These are phyloP conservation scores for Kickxella alabastrina DNA, from an alignment of 192 early-diverging fungal species.

Conservation along the genomic window DNA sequence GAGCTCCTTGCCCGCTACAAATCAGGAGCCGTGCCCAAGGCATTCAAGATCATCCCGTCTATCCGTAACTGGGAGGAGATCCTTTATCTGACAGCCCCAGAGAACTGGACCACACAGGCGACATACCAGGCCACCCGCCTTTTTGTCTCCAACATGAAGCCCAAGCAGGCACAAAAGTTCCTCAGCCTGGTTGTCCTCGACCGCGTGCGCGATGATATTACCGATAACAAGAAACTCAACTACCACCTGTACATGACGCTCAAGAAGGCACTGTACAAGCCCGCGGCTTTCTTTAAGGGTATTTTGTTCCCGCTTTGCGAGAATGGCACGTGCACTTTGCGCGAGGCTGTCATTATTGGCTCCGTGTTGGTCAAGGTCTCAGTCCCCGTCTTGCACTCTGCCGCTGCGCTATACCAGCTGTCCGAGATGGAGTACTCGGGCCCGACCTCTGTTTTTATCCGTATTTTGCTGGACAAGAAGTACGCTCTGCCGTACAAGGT, in stretches of 20 bases:
- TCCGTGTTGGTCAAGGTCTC: slow-evolving; percentile 88
- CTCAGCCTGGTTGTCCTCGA: slow-evolving; percentile 86
- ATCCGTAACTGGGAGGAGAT: slow-evolving; percentile 97
- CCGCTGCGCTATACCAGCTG: slow-evolving; percentile 85
- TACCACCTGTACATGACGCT: slow-evolving; percentile 95
- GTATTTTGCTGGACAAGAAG: slow-evolving; percentile 95
- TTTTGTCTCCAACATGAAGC: slow-evolving; percentile 97
- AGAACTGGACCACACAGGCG: slow-evolving; percentile 95
- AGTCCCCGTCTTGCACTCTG: slow-evolving; percentile 93
- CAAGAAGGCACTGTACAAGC: slow-evolving; percentile 96
- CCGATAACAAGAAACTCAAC: slow-evolving; percentile 96
- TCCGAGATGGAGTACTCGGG: slow-evolving; percentile 99
- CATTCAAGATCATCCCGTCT: slow-evolving; percentile 97
- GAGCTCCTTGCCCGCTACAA: slow-evolving; percentile 85
- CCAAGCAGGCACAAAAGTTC: slow-evolving; percentile 88
- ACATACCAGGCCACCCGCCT: slow-evolving; percentile 93
- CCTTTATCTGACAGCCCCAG: slow-evolving; percentile 84
- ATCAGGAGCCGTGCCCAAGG: slow-evolving; percentile 92
- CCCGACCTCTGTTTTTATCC: slow-evolving; percentile 91
- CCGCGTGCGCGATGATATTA: slow-evolving; percentile 90
- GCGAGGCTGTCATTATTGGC: slow-evolving; percentile 95
- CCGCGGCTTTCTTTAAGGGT: slow-evolving; percentile 96
- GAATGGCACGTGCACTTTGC: slow-evolving; percentile 82
- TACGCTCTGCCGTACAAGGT: slow-evolving; percentile 97
- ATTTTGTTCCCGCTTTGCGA: slow-evolving; percentile 95